phyloP scores from a whole-genome alignment of 352 stramenopile species.

The Phytophthora agathidicida region DNA sequence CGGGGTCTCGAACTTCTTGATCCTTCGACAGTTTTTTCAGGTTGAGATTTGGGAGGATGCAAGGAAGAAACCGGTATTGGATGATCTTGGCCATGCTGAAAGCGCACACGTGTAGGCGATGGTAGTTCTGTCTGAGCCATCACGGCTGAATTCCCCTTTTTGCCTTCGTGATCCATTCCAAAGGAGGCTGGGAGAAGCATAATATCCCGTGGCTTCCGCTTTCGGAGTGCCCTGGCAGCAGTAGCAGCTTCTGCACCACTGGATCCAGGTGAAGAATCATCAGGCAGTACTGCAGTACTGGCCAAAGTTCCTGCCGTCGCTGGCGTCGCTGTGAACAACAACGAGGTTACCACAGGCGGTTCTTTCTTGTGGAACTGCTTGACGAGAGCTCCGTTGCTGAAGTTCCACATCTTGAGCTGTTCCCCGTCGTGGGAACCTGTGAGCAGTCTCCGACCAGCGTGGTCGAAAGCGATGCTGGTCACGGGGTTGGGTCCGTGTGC shows the following conservation, averaged over 20 bases:
- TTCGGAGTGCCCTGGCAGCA: slow-evolving; percentile 17
- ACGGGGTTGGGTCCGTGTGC: slow-evolving; percentile 71
- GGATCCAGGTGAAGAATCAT: slow-evolving; percentile 11
- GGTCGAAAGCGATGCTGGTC: slow-evolving; percentile 86
- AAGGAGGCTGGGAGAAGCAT: slow-evolving; percentile 67
- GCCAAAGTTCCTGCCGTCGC: slow-evolving; percentile 23
- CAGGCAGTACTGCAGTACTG: slow-evolving; percentile 14
- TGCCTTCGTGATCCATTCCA: slow-evolving; percentile 62
- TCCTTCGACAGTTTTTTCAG: slow-evolving; percentile 3
- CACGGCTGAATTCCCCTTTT: slow-evolving; percentile 27
- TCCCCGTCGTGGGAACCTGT: slow-evolving; percentile 83
- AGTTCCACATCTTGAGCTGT: slow-evolving; percentile 91
- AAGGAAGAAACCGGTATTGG: slow-evolving; percentile 15
- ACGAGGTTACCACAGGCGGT: slow-evolving; percentile 22
- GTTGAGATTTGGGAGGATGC: not conserved
- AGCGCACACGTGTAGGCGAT: slow-evolving; percentile 50
- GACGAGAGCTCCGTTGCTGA: slow-evolving; percentile 85
- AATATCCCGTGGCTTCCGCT: slow-evolving; percentile 65
- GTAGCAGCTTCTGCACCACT: slow-evolving; percentile 2
- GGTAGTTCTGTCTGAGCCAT: slow-evolving; percentile 53
- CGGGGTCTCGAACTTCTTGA: slow-evolving; percentile 16
- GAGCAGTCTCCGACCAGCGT: slow-evolving; percentile 73
- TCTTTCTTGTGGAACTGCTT: slow-evolving; percentile 85
- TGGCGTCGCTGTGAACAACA: slow-evolving; percentile 30
- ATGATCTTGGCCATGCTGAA: slow-evolving; percentile 33